Evolutionary conservation across 78 protist genomes (phyloP).

Genomic region (Neovahlkampfia damariscottae): DNA sequence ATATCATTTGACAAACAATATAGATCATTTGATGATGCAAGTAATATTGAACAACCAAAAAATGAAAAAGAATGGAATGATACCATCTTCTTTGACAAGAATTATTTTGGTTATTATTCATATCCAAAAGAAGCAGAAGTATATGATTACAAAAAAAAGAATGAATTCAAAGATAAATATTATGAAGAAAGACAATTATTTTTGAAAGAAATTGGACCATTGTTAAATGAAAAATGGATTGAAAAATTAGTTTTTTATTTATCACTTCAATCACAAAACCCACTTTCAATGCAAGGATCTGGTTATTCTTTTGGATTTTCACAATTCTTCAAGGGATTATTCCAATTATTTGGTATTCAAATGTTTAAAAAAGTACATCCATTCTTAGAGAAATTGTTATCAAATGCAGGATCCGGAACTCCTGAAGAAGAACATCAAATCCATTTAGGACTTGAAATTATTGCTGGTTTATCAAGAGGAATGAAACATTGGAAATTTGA

Average conservation of each 20-base stretch:
- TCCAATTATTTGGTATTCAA: not conserved
- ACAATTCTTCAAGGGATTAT: constrained; percentile 1
- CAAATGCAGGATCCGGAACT: not conserved
- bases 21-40: too few relatives aligned
- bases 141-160: not conserved
- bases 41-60: not conserved
- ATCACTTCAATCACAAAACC: not conserved
- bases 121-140: not conserved
- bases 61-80: not conserved
- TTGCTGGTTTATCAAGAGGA: not conserved
- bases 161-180: not conserved
- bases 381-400: not conserved
- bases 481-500: not conserved
- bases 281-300: too few relatives aligned
- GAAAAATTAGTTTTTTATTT: not conserved
- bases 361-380: not conserved
- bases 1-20: too few relatives aligned
- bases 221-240: not conserved
- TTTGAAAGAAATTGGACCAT: not conserved
- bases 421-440: not conserved
- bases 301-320: too few relatives aligned
- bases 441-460: not conserved
- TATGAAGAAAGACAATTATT: not conserved
- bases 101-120: not conserved
- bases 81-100: not conserved